Percentiles rank a stretch among this genome's conserved stretches.
phyloP scores from a whole-genome alignment of 352 stramenopile species.

The Phytophthora sansomeana region DNA sequence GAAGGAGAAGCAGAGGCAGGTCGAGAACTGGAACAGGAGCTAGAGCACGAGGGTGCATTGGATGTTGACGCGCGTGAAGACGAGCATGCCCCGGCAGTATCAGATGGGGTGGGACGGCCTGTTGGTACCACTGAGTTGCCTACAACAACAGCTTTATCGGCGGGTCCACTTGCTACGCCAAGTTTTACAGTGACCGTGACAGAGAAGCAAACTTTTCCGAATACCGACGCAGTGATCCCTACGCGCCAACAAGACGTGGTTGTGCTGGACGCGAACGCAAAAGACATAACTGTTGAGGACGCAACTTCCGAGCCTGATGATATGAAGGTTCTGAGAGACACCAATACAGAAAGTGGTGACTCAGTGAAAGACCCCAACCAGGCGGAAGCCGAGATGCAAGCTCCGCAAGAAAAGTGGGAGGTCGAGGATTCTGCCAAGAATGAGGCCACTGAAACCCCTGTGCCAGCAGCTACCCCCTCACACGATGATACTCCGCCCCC shows the following conservation, averaged over 20 bases:
- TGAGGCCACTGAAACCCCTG: constrained; percentile 9
- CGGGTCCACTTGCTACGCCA: not conserved
- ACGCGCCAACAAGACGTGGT: constrained; percentile 17
- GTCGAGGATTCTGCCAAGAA: constrained; percentile 13
- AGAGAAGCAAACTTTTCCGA: constrained; percentile 2
- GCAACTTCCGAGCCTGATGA: not conserved
- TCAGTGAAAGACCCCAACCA: constrained; percentile 19
- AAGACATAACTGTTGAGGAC: constrained; percentile 11
- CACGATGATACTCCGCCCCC: constrained; percentile 9
- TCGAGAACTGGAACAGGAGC: constrained; percentile 11
- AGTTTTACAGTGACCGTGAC: constrained; percentile 1
- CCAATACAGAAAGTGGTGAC: not conserved
- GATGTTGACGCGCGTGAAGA: constrained; percentile 7
- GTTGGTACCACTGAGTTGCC: not conserved
- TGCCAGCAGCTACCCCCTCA: not conserved
- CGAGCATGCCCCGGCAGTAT: not conserved
- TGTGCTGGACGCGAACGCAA: constrained; percentile 1
- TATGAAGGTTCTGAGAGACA: constrained; percentile 4
- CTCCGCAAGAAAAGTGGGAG: constrained; percentile 28
- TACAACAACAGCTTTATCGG: not conserved
- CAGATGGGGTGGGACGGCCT: not conserved
- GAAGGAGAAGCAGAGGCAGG: not conserved
- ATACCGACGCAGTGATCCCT: constrained; percentile 6
- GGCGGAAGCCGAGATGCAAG: constrained; percentile 22
- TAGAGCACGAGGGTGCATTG: constrained; percentile 7